Percentiles rank a stretch among this genome's conserved stretches.
phyloP scores from a whole-genome alignment of 768 basidiomycete genomes.

The Exsudoporus frostii region DNA sequence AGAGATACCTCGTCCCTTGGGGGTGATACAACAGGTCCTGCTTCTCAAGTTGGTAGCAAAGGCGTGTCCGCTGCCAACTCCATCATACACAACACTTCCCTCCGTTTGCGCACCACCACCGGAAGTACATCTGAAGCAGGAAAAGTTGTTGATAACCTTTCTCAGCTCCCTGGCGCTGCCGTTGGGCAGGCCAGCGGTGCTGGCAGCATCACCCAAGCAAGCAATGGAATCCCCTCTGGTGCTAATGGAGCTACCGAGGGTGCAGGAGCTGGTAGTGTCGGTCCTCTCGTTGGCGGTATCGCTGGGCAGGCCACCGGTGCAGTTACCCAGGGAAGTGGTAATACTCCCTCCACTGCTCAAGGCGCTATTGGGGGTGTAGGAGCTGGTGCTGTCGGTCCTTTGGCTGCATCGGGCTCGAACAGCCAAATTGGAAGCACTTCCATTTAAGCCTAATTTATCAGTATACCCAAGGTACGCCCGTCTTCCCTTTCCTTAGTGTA shows the following conservation, averaged over 20 bases:
- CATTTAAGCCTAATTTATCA: neutral
- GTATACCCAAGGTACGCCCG: neutral
- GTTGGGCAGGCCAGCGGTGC: neutral
- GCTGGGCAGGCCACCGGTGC: neutral
- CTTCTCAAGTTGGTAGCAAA: neutral
- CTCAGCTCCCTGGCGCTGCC: too few species aligned
- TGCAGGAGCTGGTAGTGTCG: neutral
- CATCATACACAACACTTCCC: neutral
- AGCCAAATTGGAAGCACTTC: neutral
- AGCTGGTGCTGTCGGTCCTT: neutral
- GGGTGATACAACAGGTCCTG: too few species aligned
- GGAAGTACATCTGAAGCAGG: neutral
- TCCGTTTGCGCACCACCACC: neutral
- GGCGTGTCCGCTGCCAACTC: neutral
- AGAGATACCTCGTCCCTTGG: too few species aligned
- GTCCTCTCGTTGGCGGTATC: neutral
- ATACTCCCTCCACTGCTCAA: too few species aligned
- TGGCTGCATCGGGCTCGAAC: neutral
- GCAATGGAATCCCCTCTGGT: fast-evolving
- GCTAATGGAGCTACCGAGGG: too few species aligned
- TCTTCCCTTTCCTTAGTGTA: too few species aligned
- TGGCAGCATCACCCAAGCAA: too few species aligned
- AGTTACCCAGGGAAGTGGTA: fast-evolving
- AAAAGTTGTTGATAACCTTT: neutral
- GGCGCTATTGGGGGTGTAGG: too few species aligned